Base-by-base conservation (phyloP, 2,329 filamentous ascomycete species). In the Alternaria triticimaculans region DNA sequence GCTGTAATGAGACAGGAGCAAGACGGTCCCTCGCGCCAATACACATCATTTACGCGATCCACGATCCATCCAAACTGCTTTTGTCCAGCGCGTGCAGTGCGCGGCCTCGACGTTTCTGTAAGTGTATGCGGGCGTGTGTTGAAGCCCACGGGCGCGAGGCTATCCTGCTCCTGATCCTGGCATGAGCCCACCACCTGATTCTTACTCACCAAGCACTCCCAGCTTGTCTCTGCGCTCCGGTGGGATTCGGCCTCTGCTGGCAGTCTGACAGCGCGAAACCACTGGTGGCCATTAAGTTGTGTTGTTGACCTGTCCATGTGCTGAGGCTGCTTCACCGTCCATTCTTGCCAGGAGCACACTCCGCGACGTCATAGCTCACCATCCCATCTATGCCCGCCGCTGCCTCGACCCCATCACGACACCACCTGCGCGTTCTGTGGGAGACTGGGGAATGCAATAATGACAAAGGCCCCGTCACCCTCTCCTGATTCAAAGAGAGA, bases 401-500 rank as follows among this genome's bases (percentile, higher is more conserved):
- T 30, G 18, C 57, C 57, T 49, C 37, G 61, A 53, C 50, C 57
- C 21, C 51, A 63, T 65, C 30, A 43, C 63, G 69, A 61, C 54
- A 58, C 62, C 66, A 64, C 68, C 62, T 58, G 49, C 55, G 50
- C 63, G 30, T 46, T 25, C 41, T 15, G 46, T 55, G 65, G 63
- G 63, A 68, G 66, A 68, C 57, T 61, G 68, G 71, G 73, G 69
- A 69, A 71, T 74, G 73, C 71, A 61, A 75, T 63, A 64, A 77
- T 77, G 75, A 72, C 70, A 56, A 67, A 67, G 68, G 61, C 63
- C 56, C 71, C 73, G 54, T 62, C 72, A 55, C 66, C 67, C 48
- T 74, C 74, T 62, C 72, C 72, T 57, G 67, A 59, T 50, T 64
- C 66, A 37, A 67, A 64, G 67, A 64, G 66, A 62, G 63, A 64